Base-by-base conservation (phyloP, 805 yeast genomes). In the Lipomyces sp. region DNA sequence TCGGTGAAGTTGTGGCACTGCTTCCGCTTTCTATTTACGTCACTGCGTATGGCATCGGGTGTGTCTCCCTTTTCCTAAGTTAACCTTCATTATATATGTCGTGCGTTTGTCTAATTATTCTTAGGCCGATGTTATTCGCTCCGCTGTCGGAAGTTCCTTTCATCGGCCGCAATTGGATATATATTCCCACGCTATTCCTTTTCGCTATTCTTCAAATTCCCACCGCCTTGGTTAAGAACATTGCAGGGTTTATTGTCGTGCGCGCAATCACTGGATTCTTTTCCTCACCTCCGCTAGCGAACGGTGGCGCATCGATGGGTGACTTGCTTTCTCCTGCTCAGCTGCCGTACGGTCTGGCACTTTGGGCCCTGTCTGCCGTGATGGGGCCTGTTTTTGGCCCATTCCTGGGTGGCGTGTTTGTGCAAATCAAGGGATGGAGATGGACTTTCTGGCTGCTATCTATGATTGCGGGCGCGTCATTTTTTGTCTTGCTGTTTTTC, bases 341-440 rank as follows among this genome's bases (percentile, higher is more conserved):
- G 51, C 64, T 75, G 32, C 80, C 84, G 1, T 58, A 74, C 21
- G 74, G 75, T 2, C 64, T 81, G 39, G 78, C 76, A 3, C 48
- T 70, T 5, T 81, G 85, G 85, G 70, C 78, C 7, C 54, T 74
- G 24, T 77, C 75, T 43, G 77, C 81, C 2, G 75, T 74, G 29
- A 64, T 72, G 36, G 84, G 83, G 7, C 83, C 82, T 1, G 68
- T 74, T 2, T 42, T 77, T 19, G 84, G 82, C 13, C 84, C 85
- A 0, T 58, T 81, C 7, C 55, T 81, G 26, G 84, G 84, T 29
- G 75, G 81, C 3, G 70, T 72, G 3, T 66, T 80, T 59, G 68
- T 71, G 2, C 54, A 50, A 31, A 73, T 68, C 13, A 69, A 76
- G 53, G 65, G 62, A 61, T 80, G 83, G 83, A 71, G 80, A 62